phyloP scores from a whole-genome alignment of 257 asterid genomes.

The Mentha longifolia region DNA sequence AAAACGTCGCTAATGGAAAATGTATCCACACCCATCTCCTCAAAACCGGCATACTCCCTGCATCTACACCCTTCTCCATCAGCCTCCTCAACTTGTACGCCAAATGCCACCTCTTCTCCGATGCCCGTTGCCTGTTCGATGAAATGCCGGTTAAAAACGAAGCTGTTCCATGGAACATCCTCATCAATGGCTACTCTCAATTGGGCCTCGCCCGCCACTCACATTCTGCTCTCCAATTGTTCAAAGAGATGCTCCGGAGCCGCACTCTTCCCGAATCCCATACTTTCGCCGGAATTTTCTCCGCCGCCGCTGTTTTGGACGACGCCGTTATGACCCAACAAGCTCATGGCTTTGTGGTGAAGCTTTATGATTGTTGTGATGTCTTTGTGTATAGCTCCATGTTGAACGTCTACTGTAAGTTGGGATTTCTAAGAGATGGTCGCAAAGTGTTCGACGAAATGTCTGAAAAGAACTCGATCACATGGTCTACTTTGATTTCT shows the following conservation, averaged over 20 bases:
- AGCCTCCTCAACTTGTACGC: constrained; percentile 71
- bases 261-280: constrained; percentile 60
- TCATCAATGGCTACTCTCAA: constrained; percentile 74
- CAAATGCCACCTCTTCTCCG: constrained; percentile 60
- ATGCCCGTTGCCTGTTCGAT: constrained; percentile 57
- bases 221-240: constrained; percentile 51
- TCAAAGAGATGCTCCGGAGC: constrained; percentile 54
- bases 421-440: constrained; percentile 53
- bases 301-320: constrained; percentile 52
- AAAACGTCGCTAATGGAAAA: constrained; percentile 47
- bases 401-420: constrained; percentile 62
- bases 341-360: constrained; percentile 57
- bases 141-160: constrained; percentile 57
- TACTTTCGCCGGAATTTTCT: constrained; percentile 70
- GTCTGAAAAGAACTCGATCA: constrained; percentile 68
- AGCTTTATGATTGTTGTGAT: constrained; percentile 45
- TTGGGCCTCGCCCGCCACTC: constrained; percentile 46
- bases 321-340: constrained; percentile 52
- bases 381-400: constrained; percentile 73
- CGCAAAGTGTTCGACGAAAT: constrained; percentile 77
- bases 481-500: constrained; percentile 88
- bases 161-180: constrained; percentile 71
- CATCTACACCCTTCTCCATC: constrained; percentile 56
- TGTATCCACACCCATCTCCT: constrained; percentile 72
- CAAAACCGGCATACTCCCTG: constrained; percentile 52